Percentiles rank a stretch among this genome's conserved stretches.
phyloP scores from a whole-genome alignment of 2,329 filamentous ascomycete genomes.

The Chalaropsis thielavioides region DNA sequence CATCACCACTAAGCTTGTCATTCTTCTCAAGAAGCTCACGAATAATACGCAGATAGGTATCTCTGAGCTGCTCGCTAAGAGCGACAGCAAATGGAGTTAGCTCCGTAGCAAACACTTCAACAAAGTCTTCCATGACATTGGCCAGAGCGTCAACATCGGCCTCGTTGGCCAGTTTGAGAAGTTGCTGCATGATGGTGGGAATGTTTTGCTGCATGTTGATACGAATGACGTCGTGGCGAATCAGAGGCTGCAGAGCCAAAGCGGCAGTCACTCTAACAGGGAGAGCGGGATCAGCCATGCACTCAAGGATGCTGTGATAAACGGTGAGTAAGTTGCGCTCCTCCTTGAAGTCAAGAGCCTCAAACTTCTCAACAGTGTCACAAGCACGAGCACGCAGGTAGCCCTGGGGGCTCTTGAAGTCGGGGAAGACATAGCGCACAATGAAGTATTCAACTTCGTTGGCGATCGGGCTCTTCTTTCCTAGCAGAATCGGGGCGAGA shows the following conservation, averaged over 20 bases:
- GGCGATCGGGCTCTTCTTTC: slow-evolving; percentile 96
- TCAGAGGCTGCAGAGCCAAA: slow-evolving; percentile 84
- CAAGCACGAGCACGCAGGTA: slow-evolving; percentile 90
- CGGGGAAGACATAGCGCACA: slow-evolving; percentile 93
- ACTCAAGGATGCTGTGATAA: slow-evolving; percentile 91
- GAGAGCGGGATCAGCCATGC: slow-evolving; percentile 86
- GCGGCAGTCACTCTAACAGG: slow-evolving; percentile 91
- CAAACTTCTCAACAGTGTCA: slow-evolving; percentile 95
- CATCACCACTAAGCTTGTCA: slow-evolving; percentile 57
- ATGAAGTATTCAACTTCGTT: slow-evolving; percentile 98
- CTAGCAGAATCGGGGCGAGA: slow-evolving; percentile 79
- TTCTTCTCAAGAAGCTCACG: slow-evolving; percentile 83
- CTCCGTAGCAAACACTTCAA: slow-evolving; percentile 95
- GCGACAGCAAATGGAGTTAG: slow-evolving; percentile 94
- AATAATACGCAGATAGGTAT: slow-evolving; percentile 91
- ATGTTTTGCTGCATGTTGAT: slow-evolving; percentile 96
- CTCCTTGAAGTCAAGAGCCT: slow-evolving; percentile 93
- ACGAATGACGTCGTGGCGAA: slow-evolving; percentile 86
- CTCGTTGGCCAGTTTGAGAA: slow-evolving; percentile 92
- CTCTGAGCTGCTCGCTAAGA: slow-evolving; percentile 83
- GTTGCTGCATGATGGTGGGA: slow-evolving; percentile 97
- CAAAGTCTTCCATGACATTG: slow-evolving; percentile 99
- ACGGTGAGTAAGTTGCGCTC: slow-evolving; percentile 89
- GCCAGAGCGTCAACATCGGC: slow-evolving; percentile 93
- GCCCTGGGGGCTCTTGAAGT: slow-evolving; percentile 83